Percentiles rank a stretch among this genome's conserved stretches.
Conservation (phyloP, 305 asterid genomes). For the Fraxinus floribunda region DNA sequence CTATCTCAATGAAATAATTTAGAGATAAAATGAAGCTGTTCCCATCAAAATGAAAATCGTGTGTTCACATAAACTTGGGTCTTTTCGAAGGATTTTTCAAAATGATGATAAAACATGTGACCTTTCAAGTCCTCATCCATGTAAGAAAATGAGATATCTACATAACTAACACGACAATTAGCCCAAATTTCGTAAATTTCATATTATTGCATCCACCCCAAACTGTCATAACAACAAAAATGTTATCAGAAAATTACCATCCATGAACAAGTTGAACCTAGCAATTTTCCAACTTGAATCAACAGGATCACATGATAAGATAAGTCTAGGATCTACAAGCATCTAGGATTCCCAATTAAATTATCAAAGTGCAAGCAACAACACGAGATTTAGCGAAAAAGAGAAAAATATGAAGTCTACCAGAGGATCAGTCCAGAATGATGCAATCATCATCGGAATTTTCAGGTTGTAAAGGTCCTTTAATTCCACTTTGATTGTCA, state of each 20-base stretch:
- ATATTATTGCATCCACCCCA: neutral
- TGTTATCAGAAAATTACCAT: neutral
- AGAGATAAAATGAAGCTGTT: neutral
- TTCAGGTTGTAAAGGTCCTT: conserved; percentile 72
- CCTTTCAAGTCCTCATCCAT: neutral
- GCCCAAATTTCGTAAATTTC: neutral
- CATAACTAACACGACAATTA: neutral
- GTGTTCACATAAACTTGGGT: neutral
- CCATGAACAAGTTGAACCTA: neutral
- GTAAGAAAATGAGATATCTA: neutral
- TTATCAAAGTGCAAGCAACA: conserved; percentile 7
- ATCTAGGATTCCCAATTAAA: conserved; percentile 4
- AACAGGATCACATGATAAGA: conserved; percentile 4
- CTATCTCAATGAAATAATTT: neutral
- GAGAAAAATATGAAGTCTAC: conserved; percentile 43
- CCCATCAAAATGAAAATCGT: neutral
- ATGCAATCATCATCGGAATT: conserved; percentile 58
- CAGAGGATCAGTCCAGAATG: conserved; percentile 58
- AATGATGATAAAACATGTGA: neutral
- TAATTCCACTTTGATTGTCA: conserved; percentile 63
- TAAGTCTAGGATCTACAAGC: conserved; percentile 18
- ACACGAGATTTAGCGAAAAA: neutral
- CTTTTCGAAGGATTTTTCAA: neutral
- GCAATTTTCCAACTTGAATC: conserved; percentile 20
- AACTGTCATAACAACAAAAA: neutral